These are phyloP conservation scores for Aspergillus carbonarius DNA, from an alignment of 2,329 filamentous ascomycete genomes.

Conservation along the genomic window DNA sequence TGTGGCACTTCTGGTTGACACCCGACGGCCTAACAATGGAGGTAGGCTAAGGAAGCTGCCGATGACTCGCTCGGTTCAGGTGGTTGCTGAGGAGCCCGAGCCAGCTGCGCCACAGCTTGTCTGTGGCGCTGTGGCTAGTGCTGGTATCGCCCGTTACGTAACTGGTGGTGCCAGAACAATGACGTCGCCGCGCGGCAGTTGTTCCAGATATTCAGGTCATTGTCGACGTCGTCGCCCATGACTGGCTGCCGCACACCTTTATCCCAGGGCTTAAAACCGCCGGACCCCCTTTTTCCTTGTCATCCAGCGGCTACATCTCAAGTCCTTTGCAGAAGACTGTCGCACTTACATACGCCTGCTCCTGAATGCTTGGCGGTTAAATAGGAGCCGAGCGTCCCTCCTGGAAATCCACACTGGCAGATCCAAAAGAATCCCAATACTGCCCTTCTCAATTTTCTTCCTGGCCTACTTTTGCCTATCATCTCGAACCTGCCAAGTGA, in stretches of 20 bases:
- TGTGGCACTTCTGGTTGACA: slow-evolving; percentile 5
- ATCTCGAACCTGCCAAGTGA: not conserved
- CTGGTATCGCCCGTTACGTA: not conserved
- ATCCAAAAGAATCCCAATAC: not conserved
- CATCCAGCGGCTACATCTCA: not conserved
- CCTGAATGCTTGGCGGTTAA: not conserved
- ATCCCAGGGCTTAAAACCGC: slow-evolving; percentile 1
- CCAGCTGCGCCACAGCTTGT: not conserved
- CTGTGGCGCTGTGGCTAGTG: slow-evolving; percentile 10
- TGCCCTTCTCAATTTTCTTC: slow-evolving; percentile 1
- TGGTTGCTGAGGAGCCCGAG: not conserved
- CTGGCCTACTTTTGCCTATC: not conserved
- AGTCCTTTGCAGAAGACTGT: not conserved
- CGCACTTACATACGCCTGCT: not conserved
- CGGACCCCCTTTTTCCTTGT: not conserved
- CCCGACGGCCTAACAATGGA: slow-evolving; percentile 5
- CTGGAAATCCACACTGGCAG: not conserved
- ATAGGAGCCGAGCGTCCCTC: not conserved
- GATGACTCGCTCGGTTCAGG: not conserved
- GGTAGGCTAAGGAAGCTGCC: not conserved
- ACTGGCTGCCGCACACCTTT: not conserved
- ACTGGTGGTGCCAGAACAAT: not conserved
- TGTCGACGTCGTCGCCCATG: slow-evolving; percentile 1
- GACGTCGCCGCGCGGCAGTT: not conserved
- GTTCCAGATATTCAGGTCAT: not conserved